Evolutionary conservation across 176 grass and related monocot species (phyloP).

Genomic region (Secale cereale): DNA sequence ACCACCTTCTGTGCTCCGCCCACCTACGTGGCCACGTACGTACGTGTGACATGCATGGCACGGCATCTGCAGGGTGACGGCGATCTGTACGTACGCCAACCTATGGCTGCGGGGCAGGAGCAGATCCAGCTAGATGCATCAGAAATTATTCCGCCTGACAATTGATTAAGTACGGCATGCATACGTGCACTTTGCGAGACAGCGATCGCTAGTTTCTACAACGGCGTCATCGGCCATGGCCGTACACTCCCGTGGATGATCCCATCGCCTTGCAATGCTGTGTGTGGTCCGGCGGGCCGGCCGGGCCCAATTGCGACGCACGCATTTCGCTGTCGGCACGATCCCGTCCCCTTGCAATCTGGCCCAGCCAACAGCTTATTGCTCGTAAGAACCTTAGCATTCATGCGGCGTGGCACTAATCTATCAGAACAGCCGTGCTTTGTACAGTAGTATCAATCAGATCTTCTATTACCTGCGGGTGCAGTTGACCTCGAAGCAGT

Average conservation of each 20-base stretch:
- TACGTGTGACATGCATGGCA: neutral
- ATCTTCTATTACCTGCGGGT: too few relatives aligned
- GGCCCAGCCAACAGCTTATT: too few relatives aligned
- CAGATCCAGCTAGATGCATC: neutral
- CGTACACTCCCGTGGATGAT: neutral
- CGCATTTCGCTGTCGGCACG: neutral
- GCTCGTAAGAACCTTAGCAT: too few relatives aligned
- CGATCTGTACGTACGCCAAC: neutral
- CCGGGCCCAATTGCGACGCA: neutral
- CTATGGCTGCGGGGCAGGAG: too few relatives aligned
- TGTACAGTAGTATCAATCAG: too few relatives aligned
- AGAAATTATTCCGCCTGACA: neutral
- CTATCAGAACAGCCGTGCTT: too few relatives aligned
- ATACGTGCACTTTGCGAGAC: neutral
- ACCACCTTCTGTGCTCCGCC: neutral
- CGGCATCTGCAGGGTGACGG: neutral
- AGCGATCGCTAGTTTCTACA: neutral
- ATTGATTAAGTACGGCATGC: neutral
- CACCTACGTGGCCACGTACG: neutral
- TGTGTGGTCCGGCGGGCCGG: too few relatives aligned
- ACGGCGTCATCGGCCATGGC: neutral
- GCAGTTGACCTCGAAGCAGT: neutral
- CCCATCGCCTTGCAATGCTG: neutral
- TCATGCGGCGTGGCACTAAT: too few relatives aligned
- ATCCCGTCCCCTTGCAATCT: too few relatives aligned